These are phyloP conservation scores for Trebouxia gelatinosa DNA, from an alignment of 163 green algal species.

Conservation along the genomic window DNA sequence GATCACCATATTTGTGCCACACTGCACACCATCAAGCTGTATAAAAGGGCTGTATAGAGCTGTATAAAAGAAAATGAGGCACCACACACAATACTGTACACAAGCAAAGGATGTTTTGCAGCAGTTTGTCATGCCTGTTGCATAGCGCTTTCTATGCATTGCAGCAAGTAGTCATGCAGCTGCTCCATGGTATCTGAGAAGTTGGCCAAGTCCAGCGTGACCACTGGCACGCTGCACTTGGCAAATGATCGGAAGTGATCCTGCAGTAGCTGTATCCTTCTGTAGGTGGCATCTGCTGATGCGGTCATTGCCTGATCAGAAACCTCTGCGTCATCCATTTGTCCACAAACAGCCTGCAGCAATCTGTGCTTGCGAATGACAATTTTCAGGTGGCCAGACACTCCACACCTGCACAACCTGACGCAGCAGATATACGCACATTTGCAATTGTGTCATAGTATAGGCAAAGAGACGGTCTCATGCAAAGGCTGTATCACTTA, in stretches of 20 bases:
- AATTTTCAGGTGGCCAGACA: neutral
- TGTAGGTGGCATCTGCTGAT: conserved; percentile 12
- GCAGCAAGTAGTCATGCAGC: conserved; percentile 78
- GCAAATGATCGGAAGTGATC: conserved; percentile 61
- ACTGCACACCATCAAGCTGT: too few relatives aligned
- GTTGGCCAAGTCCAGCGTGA: conserved; percentile 50
- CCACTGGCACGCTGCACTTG: conserved; percentile 54
- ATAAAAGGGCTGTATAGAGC: too few relatives aligned
- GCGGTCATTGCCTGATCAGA: conserved; percentile 11
- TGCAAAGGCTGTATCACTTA: too few relatives aligned
- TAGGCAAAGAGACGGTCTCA: too few relatives aligned
- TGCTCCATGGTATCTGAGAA: conserved; percentile 59
- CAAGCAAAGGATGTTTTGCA: too few relatives aligned
- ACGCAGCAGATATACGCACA: too few relatives aligned
- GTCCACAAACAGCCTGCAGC: neutral
- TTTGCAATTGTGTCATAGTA: too few relatives aligned
- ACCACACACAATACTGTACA: too few relatives aligned
- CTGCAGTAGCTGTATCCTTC: conserved; percentile 54
- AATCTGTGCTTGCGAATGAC: too few relatives aligned
- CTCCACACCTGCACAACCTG: neutral
- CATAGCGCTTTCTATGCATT: conserved; percentile 68
- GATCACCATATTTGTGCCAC: too few relatives aligned
- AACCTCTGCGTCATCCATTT: neutral
- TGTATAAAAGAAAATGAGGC: too few relatives aligned
- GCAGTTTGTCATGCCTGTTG: neutral